Evolutionary conservation across 176 grass and related monocot genomes (phyloP), one percentile per base, ranked within the genome.

Genomic region (Tuctoria greenei): DNA sequence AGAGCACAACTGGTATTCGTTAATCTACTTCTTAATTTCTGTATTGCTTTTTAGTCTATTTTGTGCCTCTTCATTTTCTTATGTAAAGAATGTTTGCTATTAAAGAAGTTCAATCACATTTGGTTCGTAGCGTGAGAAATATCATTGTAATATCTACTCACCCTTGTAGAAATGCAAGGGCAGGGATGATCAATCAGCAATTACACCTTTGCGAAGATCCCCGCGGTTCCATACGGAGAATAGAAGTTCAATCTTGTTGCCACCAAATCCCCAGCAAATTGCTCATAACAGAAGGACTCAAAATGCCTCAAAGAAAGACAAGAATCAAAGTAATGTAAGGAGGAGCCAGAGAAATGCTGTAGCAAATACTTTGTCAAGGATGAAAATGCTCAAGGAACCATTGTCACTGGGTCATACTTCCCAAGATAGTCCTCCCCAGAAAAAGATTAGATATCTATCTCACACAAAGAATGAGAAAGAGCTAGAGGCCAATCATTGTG

Each of bases 201-300:
- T 74, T 15, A 42, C 2, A 13, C 28, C 62, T 64, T 39, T 87
- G 6, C 25, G 61, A 10, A 91, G 81, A 67, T 91, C 81, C 25
- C 18, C 67, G 46, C 61, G 39, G 59, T 57, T 84, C 4, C 67
- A 51, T 76, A 17, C 3, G 3, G 42, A 83, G 61, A 46, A 74
- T 35, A 74, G 75, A 36, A 70, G 15, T 63, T 51, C 12, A 9
- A 42, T 42, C 47, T 11, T 58, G 0, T 10, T 49, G 0, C 20
- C 50, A 25, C 67, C 42, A 54, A 61, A 56, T 73, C 36, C 16
- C 24, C 64, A 34, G 10, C 26, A 64, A 28, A 41, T 27, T 15
- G 8, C 46, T 64, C 31, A 21, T 66, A 50, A 35, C 24, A 71
- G 21, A 27, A 80, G 60, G 18, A 71, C 17, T 76, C 44, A 18